phyloP scores from a whole-genome alignment of 352 stramenopile genomes.

The Phytopythium kandeliae region DNA sequence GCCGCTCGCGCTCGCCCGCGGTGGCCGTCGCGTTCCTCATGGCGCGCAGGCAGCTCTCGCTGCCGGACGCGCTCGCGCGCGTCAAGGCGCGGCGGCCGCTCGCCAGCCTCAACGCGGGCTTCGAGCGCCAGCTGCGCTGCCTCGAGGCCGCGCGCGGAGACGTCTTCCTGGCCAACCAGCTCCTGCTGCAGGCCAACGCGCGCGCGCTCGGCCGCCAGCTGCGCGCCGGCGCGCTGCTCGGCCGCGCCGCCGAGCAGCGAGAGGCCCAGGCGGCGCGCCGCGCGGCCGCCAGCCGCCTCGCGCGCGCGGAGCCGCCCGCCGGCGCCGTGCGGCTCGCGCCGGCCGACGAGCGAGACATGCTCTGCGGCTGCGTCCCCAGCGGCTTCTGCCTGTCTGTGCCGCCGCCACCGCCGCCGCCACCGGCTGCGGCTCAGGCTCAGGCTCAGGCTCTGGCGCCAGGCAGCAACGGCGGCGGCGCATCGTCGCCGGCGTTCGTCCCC shows the following conservation, averaged over 20 bases:
- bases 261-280: conserved; percentile 18
- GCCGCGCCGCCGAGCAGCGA: conserved; percentile 10
- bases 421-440: too few relatives aligned
- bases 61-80: conserved; percentile 35
- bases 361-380: conserved; percentile 41
- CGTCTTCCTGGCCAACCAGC: conserved; percentile 73
- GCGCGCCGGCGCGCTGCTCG: conserved; percentile 23
- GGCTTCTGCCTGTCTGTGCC: conserved; percentile 51
- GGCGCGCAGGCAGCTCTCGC: conserved; percentile 49
- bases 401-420: conserved; percentile 6
- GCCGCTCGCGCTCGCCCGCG: conserved; percentile 77
- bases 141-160: conserved; percentile 63
- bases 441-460: too few relatives aligned
- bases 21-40: conserved; percentile 81
- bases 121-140: conserved; percentile 79
- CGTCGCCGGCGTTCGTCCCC: conserved; percentile 65
- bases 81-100: conserved; percentile 61
- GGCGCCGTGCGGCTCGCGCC: conserved; percentile 9
- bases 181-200: conserved; percentile 49
- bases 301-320: conserved; percentile 1
- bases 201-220: conserved; percentile 27
- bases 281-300: conserved; percentile 11
- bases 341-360: conserved; percentile 57
- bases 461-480: neutral
- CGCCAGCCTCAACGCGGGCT: conserved; percentile 71